phyloP scores from a whole-genome alignment of 176 grass and related monocot genomes.

The Urochloa ruziziensis region DNA sequence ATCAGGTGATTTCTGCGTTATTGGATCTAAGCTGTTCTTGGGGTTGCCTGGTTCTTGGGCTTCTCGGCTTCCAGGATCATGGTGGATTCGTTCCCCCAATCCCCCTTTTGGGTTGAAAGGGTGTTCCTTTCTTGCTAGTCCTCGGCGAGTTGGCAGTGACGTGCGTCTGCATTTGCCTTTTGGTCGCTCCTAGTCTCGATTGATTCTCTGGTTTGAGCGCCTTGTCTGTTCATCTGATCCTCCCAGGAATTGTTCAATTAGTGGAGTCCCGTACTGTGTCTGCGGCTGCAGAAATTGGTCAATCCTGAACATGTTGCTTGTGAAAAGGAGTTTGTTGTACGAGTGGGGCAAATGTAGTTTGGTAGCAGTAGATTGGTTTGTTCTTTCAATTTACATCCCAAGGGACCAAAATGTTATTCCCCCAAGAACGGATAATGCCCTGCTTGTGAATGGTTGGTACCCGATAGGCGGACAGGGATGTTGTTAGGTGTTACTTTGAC shows the following conservation, averaged over 20 bases:
- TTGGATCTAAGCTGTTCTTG: neutral
- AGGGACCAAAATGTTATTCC: neutral
- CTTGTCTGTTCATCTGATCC: neutral
- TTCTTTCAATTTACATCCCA: neutral
- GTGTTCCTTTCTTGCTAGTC: neutral
- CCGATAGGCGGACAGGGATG: neutral
- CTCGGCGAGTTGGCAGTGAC: neutral
- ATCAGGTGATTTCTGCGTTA: neutral
- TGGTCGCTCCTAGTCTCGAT: neutral
- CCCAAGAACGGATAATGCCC: neutral
- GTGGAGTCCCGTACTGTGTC: neutral
- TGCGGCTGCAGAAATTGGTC: neutral
- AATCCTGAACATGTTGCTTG: neutral
- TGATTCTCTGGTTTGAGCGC: neutral
- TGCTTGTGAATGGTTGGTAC: slow-evolving; percentile 11
- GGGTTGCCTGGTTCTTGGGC: neutral
- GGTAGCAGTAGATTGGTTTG: neutral
- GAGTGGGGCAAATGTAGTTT: neutral
- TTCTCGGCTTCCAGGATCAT: neutral
- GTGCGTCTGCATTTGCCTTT: neutral
- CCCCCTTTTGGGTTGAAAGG: neutral
- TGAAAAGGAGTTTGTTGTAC: neutral
- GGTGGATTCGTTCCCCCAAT: neutral
- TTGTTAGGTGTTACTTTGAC: slow-evolving; percentile 21
- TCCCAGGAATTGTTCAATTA: neutral